phyloP scores from a whole-genome alignment of 169 alveolate genomes.

The Plasmodium malariae region DNA sequence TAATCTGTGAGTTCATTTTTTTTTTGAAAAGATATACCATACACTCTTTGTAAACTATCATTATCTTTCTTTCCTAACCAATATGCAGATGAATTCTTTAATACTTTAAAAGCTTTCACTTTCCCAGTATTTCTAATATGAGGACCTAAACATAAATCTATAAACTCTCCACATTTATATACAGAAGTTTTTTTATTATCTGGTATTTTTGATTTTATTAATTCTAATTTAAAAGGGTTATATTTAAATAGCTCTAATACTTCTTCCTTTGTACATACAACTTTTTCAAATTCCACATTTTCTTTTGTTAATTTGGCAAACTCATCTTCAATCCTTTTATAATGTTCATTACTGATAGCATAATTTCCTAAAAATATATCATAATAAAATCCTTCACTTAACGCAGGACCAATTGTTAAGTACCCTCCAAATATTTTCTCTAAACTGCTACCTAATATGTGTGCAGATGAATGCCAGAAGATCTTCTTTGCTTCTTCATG shows the following conservation, averaged over 20 bases:
- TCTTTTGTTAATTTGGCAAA: slow-evolving; percentile 84
- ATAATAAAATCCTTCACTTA: slow-evolving; percentile 97
- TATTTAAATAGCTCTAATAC: slow-evolving; percentile 96
- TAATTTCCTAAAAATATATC: slow-evolving; percentile 96
- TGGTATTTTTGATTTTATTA: slow-evolving; percentile 96
- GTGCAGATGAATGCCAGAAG: slow-evolving; percentile 99
- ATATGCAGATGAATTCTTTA: slow-evolving; percentile 98
- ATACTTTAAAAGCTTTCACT: slow-evolving; percentile 95
- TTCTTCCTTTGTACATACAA: slow-evolving; percentile 96
- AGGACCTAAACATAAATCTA: slow-evolving; percentile 99
- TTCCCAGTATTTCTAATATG: slow-evolving; percentile 97
- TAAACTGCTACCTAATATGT: slow-evolving; percentile 94
- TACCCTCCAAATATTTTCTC: slow-evolving; percentile 97
- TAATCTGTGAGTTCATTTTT: slow-evolving; percentile 95
- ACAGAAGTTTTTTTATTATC: slow-evolving; percentile 96
- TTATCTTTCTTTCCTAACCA: slow-evolving; percentile 97
- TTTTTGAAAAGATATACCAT: slow-evolving; percentile 98
- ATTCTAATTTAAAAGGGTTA: slow-evolving; percentile 98
- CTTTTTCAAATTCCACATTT: slow-evolving; percentile 95
- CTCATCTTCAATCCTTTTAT: slow-evolving; percentile 72
- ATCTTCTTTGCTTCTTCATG: slow-evolving; percentile 95
- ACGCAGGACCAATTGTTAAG: slow-evolving; percentile 98
- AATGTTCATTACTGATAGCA: slow-evolving; percentile 80
- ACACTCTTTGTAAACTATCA: slow-evolving; percentile 98
- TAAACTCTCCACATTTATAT: slow-evolving; percentile 97